phyloP scores from a whole-genome alignment of 768 basidiomycete genomes.

The Tephrocybe sp. region DNA sequence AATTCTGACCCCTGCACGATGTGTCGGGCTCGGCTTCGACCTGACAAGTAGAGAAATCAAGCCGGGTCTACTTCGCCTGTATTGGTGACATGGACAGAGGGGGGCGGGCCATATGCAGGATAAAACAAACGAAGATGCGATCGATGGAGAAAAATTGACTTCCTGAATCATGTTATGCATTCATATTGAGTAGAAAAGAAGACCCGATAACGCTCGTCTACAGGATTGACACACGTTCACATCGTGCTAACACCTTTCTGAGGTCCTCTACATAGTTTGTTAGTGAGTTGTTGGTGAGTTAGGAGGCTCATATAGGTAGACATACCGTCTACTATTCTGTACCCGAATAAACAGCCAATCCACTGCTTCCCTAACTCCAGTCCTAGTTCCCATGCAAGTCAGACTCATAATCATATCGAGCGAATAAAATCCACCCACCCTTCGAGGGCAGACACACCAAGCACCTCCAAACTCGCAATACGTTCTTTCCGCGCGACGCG shows the following conservation, averaged over 20 bases:
- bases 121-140: too few relatives aligned
- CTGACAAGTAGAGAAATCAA: too few relatives aligned
- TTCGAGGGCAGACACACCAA: conserved; percentile 89
- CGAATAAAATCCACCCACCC: conserved; percentile 52
- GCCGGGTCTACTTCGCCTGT: too few relatives aligned
- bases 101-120: too few relatives aligned
- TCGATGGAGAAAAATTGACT: too few relatives aligned
- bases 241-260: conserved; percentile 21
- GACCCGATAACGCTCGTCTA: too few relatives aligned
- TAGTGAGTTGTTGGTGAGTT: not conserved
- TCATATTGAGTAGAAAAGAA: too few relatives aligned
- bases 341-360: conserved; percentile 95
- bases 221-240: too few relatives aligned
- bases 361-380: conserved; percentile 85
- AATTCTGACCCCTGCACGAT: too few relatives aligned
- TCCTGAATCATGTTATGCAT: too few relatives aligned
- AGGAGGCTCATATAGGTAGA: not conserved
- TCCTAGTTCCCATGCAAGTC: conserved; percentile 40
- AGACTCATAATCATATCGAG: not conserved
- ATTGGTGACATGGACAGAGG: too few relatives aligned
- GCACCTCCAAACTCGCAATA: conserved; percentile 78
- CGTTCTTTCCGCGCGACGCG: conserved; percentile 46
- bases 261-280: conserved; percentile 17
- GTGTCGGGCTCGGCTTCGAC: too few relatives aligned
- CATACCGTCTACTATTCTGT: conserved; percentile 78